Base-by-base conservation (phyloP, 139 green algal species). In the Spirogloea muscicola region DNA sequence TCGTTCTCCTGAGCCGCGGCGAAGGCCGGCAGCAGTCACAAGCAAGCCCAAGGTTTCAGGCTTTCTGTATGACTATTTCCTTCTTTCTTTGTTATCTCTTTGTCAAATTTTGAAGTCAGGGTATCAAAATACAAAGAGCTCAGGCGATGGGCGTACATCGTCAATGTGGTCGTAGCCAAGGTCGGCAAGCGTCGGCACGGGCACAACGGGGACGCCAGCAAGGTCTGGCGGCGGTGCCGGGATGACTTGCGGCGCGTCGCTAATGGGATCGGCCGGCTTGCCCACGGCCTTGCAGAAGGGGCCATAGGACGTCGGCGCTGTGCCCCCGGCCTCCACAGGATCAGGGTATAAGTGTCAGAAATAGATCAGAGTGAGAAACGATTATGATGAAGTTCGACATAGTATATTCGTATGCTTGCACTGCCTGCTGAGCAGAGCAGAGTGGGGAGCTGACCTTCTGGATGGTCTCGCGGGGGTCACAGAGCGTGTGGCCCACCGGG, bases 401-500 rank as follows among this genome's bases (percentile, higher is more conserved):
- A 31, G 21, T 55, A 31, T 21, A 31, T 55, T n/a, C 21, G 46
- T n/a, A 55, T 55, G n/a, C 21, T 21, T n/a, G n/a, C 21, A 21
- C n/a, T 21, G 21, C 46, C 46, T 55, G 46, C 21, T 55, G 46
- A 31, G 21, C n/a, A 55, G n/a, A 55, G n/a, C 21, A 55, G 21
- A 31, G 21, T n/a, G 46, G 21, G n/a, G 21, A 55, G 40, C 9
- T 49, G 25, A 74, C 0, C 44, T 39, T 67, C 25, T 3, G 4
- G 10, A 76, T 76, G 25, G 49, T 49, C 18, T 76, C n/a, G 27
- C 34, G 27, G 3, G 68, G 68, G 49, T 76, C 68, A 16, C 27
- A 76, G 6, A 76, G 29, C 6, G 68, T 76, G 49, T 76, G 68
- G 49, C 49, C 67, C 25, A 68, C 49, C 7, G 68, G 68, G 0